phyloP scores from a whole-genome alignment of 2,329 filamentous ascomycete species.

The Raffaelea deltoideospora region DNA sequence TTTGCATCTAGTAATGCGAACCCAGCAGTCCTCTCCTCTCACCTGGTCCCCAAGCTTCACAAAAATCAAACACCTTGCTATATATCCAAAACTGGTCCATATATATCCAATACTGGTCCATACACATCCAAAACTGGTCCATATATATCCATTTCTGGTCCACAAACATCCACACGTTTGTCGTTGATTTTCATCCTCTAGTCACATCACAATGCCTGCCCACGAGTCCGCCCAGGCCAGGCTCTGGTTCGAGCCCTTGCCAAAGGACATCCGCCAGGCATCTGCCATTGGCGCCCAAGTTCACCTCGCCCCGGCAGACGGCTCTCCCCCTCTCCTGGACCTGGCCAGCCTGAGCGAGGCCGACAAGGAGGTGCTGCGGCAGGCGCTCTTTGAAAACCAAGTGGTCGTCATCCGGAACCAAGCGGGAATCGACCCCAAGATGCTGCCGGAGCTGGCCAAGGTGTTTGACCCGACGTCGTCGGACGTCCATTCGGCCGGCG shows the following conservation, averaged over 20 bases:
- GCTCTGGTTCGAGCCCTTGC: conserved; percentile 12
- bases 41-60: no score
- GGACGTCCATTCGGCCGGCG: conserved; percentile 8
- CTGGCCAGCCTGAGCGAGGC: conserved; percentile 1
- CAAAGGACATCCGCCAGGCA: conserved; percentile 3
- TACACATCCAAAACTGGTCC: no score
- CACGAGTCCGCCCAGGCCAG: no score
- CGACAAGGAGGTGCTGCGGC: conserved; percentile 4
- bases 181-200: no score
- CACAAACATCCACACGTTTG: no score
- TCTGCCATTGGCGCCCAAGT: conserved; percentile 8
- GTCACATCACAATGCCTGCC: no score
- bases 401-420: conserved; percentile 9
- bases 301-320: conserved; percentile 1
- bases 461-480: conserved; percentile 7
- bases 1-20: no score
- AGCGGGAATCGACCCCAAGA: conserved; percentile 3
- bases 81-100: no score
- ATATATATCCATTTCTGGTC: no score
- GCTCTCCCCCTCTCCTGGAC: conserved; percentile 5
- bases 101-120: no score
- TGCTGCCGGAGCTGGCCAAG: conserved; percentile 5
- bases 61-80: no score
- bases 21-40: no score
- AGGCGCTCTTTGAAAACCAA: conserved; percentile 7